Base-by-base conservation (phyloP, 1,284 basidiomycete genomes). In the Malassezia restricta region DNA sequence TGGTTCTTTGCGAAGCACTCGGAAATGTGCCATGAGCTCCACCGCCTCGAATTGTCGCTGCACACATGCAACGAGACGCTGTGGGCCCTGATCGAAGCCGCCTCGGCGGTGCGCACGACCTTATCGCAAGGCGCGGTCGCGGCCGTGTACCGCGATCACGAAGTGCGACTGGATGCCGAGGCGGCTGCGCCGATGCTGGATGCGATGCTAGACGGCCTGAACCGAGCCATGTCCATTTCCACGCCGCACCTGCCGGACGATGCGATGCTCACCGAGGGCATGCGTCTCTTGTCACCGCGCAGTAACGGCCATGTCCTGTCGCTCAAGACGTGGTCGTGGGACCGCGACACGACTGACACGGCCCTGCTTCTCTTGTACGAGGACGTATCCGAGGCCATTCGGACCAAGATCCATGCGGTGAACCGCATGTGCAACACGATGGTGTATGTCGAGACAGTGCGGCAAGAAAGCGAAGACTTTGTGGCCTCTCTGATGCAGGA, bases 1-100 rank as follows among this genome's bases (percentile, higher is more conserved):
- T 98, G 94, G 91, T 99, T 92, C 77, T 99, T 99, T 72, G 94
- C 96, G 76, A 96, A 96, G 77, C 94, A 99, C 78, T 96, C 91
- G 78, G 94, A 98, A 76, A 98, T 92, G 8, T 99, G 94, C 74
- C 88, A 84, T 65, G 94, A 96, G 75, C 85, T 89, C 1, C 94
- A 99, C 75, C 83, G 89, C 40, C 79, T 98, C 58, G 94, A 98
- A 75, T 89, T 92, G 38, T 90, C 95, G 75, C 90, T 98, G 58
- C 78, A 80, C 29, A 86, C 90, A 67, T 87, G 85, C 77, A 94
- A 98, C 76, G 94, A 99, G 72, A 84, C 83, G 27, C 84, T 98
- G 49, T 76, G 79, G 8, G 94, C 98, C 68, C 78, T 98, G 47
- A 80, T 82, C 52, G 85, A 82, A 65, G 85, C 86, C 2, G 84